Evolutionary conservation across 139 green algal genomes (phyloP), one percentile per base, ranked within the genome.

Genomic region (Chlamydomonas asymmetrica): DNA sequence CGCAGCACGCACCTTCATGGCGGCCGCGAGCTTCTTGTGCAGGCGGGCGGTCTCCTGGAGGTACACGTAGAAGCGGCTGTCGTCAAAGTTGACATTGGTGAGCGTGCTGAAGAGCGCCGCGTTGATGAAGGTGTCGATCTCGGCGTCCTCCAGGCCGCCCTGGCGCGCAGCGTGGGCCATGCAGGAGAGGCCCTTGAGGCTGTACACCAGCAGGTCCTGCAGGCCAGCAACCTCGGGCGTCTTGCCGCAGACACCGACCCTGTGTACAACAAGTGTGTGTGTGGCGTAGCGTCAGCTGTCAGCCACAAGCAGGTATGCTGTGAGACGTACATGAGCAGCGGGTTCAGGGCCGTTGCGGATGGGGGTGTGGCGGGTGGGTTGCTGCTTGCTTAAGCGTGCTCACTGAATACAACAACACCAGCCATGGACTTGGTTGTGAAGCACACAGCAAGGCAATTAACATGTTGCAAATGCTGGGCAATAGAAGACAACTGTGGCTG

Each of bases 11-110:
- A 62, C 25, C 54, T 62, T 27, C 54, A 62, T 25, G 29, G 54
- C 54, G 10, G 54, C 54, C 10, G 10, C 54, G 10, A 62, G 38
- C 37, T 35, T 31, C 9, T 52, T 41, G 63, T 69, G 63, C 63
- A 69, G 38, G 37, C 37, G 37, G 38, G 52, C 22, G 8, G 37
- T 38, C 63, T 69, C 23, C 10, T 37, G 18, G 63, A 69, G 50
- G 63, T 69, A 69, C 22, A 35, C 63, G 4, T 69, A 38, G 23
- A 69, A 32, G 16, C 25, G 32, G 18, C 16, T n/a, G 5, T 79
- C 67, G 39, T 87, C 80, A 63, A 92, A 92, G 84, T 92, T 93
- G 69, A 93, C 84, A 63, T 94, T 94, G 66, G 89, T 94, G 10
- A 94, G 79, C 4, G 86, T 91, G 13, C 76, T 73, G 62, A 93